Percentiles rank a stretch among this genome's conserved stretches.
phyloP scores from a whole-genome alignment of 2,329 filamentous ascomycete genomes.

The Trichoderma harzianum region DNA sequence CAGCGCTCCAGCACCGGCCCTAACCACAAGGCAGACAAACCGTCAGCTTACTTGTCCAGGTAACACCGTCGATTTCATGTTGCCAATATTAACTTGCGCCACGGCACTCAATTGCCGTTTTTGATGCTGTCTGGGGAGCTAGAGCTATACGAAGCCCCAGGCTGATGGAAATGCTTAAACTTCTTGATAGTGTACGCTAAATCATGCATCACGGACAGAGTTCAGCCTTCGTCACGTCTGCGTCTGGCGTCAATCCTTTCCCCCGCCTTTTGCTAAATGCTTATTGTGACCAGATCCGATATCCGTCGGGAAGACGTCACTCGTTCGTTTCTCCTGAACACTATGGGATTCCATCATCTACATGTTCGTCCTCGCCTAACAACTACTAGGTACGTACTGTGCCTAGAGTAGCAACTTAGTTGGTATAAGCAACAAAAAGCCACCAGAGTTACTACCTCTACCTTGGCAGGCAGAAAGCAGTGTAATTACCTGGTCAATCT shows the following conservation, averaged over 20 bases:
- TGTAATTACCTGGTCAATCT: neutral
- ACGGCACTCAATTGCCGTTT: neutral
- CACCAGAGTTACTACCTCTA: neutral
- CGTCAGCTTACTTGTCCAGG: neutral
- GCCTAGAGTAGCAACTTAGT: neutral
- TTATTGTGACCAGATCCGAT: neutral
- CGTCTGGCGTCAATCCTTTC: neutral
- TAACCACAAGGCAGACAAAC: neutral
- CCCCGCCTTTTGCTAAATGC: constrained; percentile 1
- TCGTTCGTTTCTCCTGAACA: neutral
- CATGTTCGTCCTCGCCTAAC: neutral
- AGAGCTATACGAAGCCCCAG: neutral
- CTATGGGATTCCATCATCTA: neutral
- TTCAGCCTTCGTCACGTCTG: constrained; percentile 3
- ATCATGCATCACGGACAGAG: neutral
- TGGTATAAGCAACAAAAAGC: neutral
- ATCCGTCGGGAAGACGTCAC: neutral
- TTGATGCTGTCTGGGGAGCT: neutral
- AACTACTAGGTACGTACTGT: neutral
- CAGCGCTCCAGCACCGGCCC: neutral
- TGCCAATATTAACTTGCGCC: neutral
- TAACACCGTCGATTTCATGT: neutral
- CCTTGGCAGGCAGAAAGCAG: neutral
- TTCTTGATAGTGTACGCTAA: neutral
- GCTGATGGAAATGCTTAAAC: neutral